Conservation (phyloP, 345 rosid species). For the Noccaea bulbosa region DNA sequence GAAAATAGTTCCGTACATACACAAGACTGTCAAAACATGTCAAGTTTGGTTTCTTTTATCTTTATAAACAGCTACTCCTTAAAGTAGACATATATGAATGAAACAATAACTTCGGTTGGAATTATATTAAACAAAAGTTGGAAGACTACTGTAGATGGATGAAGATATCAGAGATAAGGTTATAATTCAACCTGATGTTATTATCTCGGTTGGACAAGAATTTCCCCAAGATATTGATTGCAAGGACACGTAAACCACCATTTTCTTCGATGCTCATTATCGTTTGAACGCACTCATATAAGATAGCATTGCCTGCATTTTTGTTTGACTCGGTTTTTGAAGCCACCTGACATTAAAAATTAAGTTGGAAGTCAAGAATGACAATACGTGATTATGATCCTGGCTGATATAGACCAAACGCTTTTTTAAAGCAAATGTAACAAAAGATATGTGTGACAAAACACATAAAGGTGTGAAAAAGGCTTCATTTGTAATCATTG, state of each 20-base stretch:
- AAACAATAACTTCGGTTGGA: conserved; percentile 2
- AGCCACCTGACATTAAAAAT: conserved; percentile 67
- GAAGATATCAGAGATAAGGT: conserved; percentile 14
- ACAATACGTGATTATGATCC: conserved; percentile 20
- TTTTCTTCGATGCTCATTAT: conserved; percentile 97
- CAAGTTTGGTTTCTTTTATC: conserved; percentile 23
- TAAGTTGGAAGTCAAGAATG: conserved; percentile 27
- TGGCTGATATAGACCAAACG: conserved; percentile 9
- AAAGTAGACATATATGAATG: conserved; percentile 17
- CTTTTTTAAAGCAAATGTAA: conserved; percentile 10
- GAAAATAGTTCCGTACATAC: conserved; percentile 20
- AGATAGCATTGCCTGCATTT: conserved; percentile 96
- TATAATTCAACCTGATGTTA: conserved; percentile 73
- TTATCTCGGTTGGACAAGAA: conserved; percentile 96
- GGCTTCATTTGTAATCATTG: conserved; percentile 20
- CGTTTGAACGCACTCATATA: conserved; percentile 95
- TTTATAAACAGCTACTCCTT: conserved; percentile 16
- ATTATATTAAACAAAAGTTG: conserved; percentile 9
- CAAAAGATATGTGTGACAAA: background rate
- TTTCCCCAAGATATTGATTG: conserved; percentile 93
- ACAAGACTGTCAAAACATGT: conserved; percentile 21
- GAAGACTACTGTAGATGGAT: conserved; percentile 15
- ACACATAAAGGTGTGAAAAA: conserved; percentile 16
- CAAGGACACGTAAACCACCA: conserved; percentile 97
- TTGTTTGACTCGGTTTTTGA: conserved; percentile 96